Conservation (phyloP, 148 eudicot genomes). For the Chenopodium formosanum region DNA sequence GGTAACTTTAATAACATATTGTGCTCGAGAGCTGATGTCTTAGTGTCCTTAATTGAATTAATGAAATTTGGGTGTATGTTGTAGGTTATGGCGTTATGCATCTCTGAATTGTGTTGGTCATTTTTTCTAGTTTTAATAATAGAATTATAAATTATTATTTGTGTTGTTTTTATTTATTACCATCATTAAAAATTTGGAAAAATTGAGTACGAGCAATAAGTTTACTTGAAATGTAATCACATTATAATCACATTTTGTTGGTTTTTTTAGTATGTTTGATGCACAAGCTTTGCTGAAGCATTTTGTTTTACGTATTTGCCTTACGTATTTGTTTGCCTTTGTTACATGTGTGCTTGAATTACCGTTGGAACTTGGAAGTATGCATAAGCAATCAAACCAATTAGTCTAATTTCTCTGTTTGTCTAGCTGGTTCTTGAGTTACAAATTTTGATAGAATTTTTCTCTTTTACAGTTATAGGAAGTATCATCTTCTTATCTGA, state of each 20-base stretch:
- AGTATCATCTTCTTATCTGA: conserved; percentile 1
- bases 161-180: not conserved
- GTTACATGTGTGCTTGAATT: not conserved
- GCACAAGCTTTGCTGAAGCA: not conserved
- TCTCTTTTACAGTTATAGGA: conserved; percentile 16
- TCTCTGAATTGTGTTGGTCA: not conserved
- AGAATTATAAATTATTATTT: too few species aligned
- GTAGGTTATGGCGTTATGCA: not conserved
- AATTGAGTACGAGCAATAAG: too few species aligned
- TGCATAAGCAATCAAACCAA: not conserved
- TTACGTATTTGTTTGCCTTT: not conserved
- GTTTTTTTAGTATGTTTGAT: not conserved
- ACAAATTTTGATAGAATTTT: not conserved
- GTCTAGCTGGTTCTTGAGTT: not conserved
- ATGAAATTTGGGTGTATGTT: not conserved
- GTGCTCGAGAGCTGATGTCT: not conserved
- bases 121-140: too few species aligned
- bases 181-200: too few species aligned
- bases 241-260: too few species aligned
- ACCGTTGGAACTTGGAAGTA: not conserved
- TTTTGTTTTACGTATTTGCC: too few species aligned
- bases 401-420: not conserved
- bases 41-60: not conserved
- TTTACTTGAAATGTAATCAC: too few species aligned
- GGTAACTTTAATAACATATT: not conserved